These are phyloP conservation scores for Fusarium brachygibbosum DNA, from an alignment of 2,329 filamentous ascomycete species.

Conservation along the genomic window DNA sequence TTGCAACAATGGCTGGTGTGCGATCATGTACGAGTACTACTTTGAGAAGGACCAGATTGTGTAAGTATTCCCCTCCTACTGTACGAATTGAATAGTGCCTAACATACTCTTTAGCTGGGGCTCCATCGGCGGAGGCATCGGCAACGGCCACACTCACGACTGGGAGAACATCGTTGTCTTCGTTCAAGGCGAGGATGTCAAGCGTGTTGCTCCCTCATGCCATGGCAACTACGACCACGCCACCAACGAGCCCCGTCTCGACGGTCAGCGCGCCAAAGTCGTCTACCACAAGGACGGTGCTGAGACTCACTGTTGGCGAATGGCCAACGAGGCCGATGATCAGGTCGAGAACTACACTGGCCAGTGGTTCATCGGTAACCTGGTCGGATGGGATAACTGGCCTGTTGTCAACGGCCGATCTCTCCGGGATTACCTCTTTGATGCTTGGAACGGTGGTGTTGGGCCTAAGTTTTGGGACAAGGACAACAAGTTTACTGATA, in stretches of 20 bases:
- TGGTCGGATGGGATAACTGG: slow-evolving; percentile 42
- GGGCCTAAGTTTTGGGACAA: slow-evolving; percentile 29
- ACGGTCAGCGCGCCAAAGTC: slow-evolving; percentile 52
- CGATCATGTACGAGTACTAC: slow-evolving; percentile 48
- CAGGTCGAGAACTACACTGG: slow-evolving; percentile 53
- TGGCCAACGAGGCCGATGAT: slow-evolving; percentile 46
- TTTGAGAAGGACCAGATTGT: slow-evolving; percentile 29
- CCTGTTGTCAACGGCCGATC: slow-evolving; percentile 40
- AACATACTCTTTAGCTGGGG: neutral
- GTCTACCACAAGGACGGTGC: slow-evolving; percentile 57
- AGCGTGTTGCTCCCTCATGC: slow-evolving; percentile 26
- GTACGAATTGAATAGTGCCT: rapidly evolving
- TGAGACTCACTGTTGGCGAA: slow-evolving; percentile 55
- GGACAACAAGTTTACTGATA: slow-evolving; percentile 18
- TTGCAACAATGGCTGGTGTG: slow-evolving; percentile 54
- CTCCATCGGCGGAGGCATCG: neutral
- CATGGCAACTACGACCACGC: slow-evolving; percentile 24
- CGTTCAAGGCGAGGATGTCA: slow-evolving; percentile 28
- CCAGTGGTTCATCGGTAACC: slow-evolving; percentile 51
- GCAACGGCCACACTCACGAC: slow-evolving; percentile 30
- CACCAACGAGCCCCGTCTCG: slow-evolving; percentile 15
- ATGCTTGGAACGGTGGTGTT: slow-evolving; percentile 25
- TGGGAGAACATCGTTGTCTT: slow-evolving; percentile 38
- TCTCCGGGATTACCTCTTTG: slow-evolving; percentile 17
- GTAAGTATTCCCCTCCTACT: neutral